Base-by-base conservation (phyloP, 2,329 filamentous ascomycete species). In the Xylaria sp. region DNA sequence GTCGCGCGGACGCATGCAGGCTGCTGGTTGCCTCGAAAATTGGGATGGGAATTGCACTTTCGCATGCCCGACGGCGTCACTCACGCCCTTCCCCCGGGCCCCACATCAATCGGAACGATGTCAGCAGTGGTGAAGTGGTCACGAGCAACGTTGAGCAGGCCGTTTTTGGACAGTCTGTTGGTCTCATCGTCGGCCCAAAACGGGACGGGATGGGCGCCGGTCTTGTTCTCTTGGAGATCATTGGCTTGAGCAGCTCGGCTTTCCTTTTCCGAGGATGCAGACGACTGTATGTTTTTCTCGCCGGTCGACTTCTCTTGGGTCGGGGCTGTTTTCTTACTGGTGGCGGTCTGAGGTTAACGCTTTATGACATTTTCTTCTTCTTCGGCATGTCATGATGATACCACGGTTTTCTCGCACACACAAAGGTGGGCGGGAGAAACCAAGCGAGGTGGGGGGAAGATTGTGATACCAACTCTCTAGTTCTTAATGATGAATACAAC, bases 1-100 rank as follows among this genome's bases (percentile, higher is more conserved):
- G 54, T 38, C 62, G 40, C 62, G 40, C 52, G 52, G 47, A 54
- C 52, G 44, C 51, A 62, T 58, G 54, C 54, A 52, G 54, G 49
- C 48, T 25, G 58, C 38, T 61, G 33, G 58, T 52, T 62, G 54
- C 58, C 54, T 56, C 41, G 38, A 17, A n/a, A 33, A 35, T 49
- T 15, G 37, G 54, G 38, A 44, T 19, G 31, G 17, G 35, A 58
- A 38, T 23, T 48, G 46, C 51, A 51, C 43, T 56, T 58, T 49
- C 27, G n/a, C 33, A 54, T 58, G 44, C 29, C 21, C n/a, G 37
- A 35, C 17, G 29, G 60, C 41, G 38, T 40, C 46, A 46, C 38
- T 29, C 19, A 27, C 25, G 17, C 29, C 58, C 29, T 51, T 29
- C 23, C 25, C 38, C 38, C 54, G 13, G 3, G 31, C 62, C 58